A percentile compares a stretch with the other conserved stretches of the same genome.
Conservation (phyloP, 345 rosid species). For the Cardamine occulta region DNA sequence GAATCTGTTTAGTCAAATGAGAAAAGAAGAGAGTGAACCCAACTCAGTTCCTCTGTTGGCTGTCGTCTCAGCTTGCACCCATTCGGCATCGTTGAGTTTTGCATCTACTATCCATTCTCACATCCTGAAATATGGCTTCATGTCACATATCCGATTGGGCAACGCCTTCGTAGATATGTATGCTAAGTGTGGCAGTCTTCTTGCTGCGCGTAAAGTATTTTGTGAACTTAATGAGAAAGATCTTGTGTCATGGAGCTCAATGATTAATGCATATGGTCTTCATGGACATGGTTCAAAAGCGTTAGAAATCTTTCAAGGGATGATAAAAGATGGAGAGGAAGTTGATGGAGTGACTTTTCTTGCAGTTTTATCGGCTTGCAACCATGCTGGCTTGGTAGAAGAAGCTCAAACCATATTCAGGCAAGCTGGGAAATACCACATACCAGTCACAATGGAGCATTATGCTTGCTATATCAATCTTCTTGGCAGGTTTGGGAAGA, state of each 20-base stretch:
- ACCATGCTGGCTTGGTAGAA: constrained; percentile 53
- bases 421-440: constrained; percentile 29
- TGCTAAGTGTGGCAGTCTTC: constrained; percentile 57
- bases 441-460: constrained; percentile 49
- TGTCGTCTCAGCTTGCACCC: constrained; percentile 53
- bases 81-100: constrained; percentile 40
- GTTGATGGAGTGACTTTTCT: constrained; percentile 53
- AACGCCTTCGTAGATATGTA: constrained; percentile 68
- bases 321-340: constrained; percentile 45
- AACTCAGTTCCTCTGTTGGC: constrained; percentile 61
- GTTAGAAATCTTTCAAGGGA: constrained; percentile 50
- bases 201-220: constrained; percentile 49
- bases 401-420: constrained; percentile 56
- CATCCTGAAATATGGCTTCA: constrained; percentile 50
- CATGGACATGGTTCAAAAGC: constrained; percentile 65
- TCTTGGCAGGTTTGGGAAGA: constrained; percentile 62
- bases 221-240: constrained; percentile 52
- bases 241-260: constrained; percentile 59
- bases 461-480: constrained; percentile 63
- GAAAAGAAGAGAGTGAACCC: constrained; percentile 48
- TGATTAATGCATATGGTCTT: constrained; percentile 56
- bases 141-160: constrained; percentile 40
- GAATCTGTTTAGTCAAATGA: constrained; percentile 52
- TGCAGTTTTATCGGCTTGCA: constrained; percentile 62
- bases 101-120: constrained; percentile 51